A percentile compares a stretch with the other conserved stretches of the same genome.
Evolutionary conservation across 116 monocot genomes (phyloP).

Genomic region (Trichopus zeylanicus): DNA sequence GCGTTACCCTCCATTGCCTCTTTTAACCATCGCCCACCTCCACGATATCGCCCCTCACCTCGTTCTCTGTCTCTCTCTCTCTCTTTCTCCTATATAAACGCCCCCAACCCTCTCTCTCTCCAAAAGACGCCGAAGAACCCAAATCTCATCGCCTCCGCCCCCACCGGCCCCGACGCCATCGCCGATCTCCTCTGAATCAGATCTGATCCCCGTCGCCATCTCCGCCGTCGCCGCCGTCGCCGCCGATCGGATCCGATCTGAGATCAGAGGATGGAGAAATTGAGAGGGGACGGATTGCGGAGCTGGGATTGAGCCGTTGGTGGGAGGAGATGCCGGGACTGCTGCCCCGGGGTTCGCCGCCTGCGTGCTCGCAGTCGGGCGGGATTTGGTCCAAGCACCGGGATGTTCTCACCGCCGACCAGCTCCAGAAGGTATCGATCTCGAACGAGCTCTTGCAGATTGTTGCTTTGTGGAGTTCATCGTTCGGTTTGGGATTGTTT

Average conservation of each 20-base stretch:
- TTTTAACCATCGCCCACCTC: background rate
- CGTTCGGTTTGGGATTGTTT: background rate
- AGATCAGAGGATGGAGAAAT: background rate
- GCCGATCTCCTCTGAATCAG: background rate
- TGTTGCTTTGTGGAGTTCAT: background rate
- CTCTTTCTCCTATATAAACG: background rate
- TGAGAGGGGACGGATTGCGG: background rate
- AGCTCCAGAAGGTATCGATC: conserved; percentile 69
- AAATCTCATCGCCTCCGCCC: conserved; percentile 2
- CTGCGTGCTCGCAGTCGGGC: background rate
- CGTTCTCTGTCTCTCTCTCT: background rate
- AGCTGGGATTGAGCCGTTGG: background rate
- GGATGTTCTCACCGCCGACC: conserved; percentile 67
- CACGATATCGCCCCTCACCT: background rate
- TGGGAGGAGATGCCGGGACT: conserved; percentile 33
- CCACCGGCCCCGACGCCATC: background rate
- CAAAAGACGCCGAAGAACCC: background rate
- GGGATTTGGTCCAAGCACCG: conserved; percentile 67
- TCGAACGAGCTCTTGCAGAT: background rate
- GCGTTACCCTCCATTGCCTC: conserved; percentile 1
- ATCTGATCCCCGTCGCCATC: background rate
- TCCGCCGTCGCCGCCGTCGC: background rate
- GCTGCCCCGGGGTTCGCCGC: conserved; percentile 5
- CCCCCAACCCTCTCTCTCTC: background rate
- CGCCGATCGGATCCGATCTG: background rate